These are phyloP conservation scores for Hypoxylon sp. DNA, from an alignment of 2,329 filamentous ascomycete genomes.

Conservation along the genomic window DNA sequence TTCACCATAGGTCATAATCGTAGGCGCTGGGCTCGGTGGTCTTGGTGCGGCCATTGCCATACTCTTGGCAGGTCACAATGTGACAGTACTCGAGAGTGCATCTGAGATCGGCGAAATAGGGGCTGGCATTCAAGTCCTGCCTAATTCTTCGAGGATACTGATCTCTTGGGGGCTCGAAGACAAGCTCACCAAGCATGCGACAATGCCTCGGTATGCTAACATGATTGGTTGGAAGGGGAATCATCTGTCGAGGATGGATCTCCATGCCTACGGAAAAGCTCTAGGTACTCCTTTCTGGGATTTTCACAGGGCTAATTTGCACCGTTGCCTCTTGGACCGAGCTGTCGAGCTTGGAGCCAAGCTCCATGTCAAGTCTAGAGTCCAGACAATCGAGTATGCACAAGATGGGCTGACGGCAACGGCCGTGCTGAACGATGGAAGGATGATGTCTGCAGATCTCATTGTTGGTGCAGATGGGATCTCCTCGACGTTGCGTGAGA, in stretches of 20 bases:
- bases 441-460: constrained; percentile 56
- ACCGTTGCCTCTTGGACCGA: constrained; percentile 60
- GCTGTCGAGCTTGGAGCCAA: constrained; percentile 62
- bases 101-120: constrained; percentile 61
- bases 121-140: constrained; percentile 64
- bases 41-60: constrained; percentile 63
- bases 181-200: constrained; percentile 55
- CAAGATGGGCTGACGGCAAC: constrained; percentile 53
- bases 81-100: constrained; percentile 62
- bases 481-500: constrained; percentile 58
- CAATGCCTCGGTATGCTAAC: constrained; percentile 58
- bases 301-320: constrained; percentile 67
- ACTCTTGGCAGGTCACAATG: constrained; percentile 60
- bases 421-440: constrained; percentile 56
- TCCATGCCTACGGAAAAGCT: constrained; percentile 55
- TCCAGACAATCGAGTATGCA: constrained; percentile 57
- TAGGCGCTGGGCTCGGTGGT: constrained; percentile 69
- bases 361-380: constrained; percentile 59
- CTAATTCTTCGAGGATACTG: constrained; percentile 61
- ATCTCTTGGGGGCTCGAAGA: constrained; percentile 63
- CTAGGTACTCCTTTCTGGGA: constrained; percentile 63
- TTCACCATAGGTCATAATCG: constrained; percentile 58
- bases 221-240: constrained; percentile 67
- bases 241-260: constrained; percentile 61
- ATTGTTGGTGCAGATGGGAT: constrained; percentile 64